Evolutionary conservation across 2,329 filamentous ascomycete genomes (phyloP).

Genomic region (Akanthomyces dipterigenus): DNA sequence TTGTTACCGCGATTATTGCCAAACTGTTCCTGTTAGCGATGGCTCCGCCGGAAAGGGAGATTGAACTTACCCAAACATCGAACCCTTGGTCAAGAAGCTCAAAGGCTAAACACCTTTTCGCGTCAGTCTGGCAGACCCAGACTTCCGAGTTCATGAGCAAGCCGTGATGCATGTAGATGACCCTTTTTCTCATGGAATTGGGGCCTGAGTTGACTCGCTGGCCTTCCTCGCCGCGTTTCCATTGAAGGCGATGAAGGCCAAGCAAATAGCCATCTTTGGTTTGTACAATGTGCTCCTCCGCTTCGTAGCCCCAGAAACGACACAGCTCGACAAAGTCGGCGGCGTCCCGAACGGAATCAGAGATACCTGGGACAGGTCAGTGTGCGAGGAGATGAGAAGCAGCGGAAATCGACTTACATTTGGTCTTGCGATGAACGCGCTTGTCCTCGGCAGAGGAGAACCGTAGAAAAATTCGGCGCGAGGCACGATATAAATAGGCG

Average conservation of each 20-base stretch:
- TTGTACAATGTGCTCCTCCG: slow-evolving; percentile 93
- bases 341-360: slow-evolving; percentile 73
- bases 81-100: slow-evolving; percentile 84
- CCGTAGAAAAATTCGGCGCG: slow-evolving; percentile 74
- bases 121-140: slow-evolving; percentile 89
- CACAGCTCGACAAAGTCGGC: slow-evolving; percentile 94
- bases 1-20: slow-evolving; percentile 99
- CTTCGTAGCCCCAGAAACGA: slow-evolving; percentile 80
- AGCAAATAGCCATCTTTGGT: slow-evolving; percentile 91
- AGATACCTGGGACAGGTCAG: slow-evolving; percentile 60
- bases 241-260: slow-evolving; percentile 80
- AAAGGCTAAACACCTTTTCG: slow-evolving; percentile 80
- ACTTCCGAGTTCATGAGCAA: slow-evolving; percentile 98
- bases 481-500: slow-evolving; percentile 72
- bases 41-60: background rate
- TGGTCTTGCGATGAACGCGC: slow-evolving; percentile 60
- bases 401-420: slow-evolving; percentile 33
- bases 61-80: slow-evolving; percentile 77
- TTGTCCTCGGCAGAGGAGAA: slow-evolving; percentile 65
- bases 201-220: slow-evolving; percentile 66
- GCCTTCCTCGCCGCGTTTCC: slow-evolving; percentile 75
- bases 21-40: slow-evolving; percentile 47
- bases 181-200: slow-evolving; percentile 66
- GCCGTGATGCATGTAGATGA: slow-evolving; percentile 92
- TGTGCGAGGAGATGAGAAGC: slow-evolving; percentile 34